Base-by-base conservation (phyloP, 2,329 filamentous ascomycete genomes). In the Coniochaeta pulveracea region DNA sequence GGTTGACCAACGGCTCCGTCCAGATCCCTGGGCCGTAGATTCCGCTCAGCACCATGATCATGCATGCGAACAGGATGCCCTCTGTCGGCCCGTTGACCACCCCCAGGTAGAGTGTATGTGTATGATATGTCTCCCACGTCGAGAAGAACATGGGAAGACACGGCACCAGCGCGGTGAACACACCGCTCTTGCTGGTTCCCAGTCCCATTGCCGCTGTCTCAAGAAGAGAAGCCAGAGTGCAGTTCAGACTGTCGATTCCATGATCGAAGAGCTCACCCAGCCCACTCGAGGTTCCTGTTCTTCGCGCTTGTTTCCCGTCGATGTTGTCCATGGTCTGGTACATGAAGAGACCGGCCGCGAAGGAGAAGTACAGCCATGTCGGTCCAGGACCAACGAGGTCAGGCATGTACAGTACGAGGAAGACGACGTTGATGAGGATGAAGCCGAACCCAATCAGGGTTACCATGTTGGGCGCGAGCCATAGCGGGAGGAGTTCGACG, bases 281-380 rank as follows among this genome's bases (percentile, higher is more conserved):
- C 1, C 85, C 85, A 54, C 86, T 95, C 19, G 89, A 96, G 4
- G 89, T 95, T 34, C 89, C 88, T 4, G 91, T 98, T 49, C 91
- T 73, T 43, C 91, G 74, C 37, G 91, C 91, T 64, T 98, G 91
- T 62, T 98, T 98, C 46, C 91, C 91, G 57, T 98, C 91, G 43
- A 96, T 81, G 56, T 98, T 98, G 65, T 98, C 91, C 80, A 98
- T 88, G 10, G 91, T 98, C 47, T 91, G 93, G 60, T 96, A 93
- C 84, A 93, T 91, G 80, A 93, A 98, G 38, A 98, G 71, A 25
- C 91, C 91, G 43, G 93, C 73, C 2, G 88, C 89, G 56, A 96
- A 96, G 60, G 85, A 94, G 54, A 85, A 93, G 64, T 94, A 96
- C 14, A 96, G 58, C 89, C 91, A 96, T 48, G 80, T 71, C 7